These are phyloP conservation scores for Whalleya microplaca DNA, from an alignment of 2,329 filamentous ascomycete species.

Conservation along the genomic window DNA sequence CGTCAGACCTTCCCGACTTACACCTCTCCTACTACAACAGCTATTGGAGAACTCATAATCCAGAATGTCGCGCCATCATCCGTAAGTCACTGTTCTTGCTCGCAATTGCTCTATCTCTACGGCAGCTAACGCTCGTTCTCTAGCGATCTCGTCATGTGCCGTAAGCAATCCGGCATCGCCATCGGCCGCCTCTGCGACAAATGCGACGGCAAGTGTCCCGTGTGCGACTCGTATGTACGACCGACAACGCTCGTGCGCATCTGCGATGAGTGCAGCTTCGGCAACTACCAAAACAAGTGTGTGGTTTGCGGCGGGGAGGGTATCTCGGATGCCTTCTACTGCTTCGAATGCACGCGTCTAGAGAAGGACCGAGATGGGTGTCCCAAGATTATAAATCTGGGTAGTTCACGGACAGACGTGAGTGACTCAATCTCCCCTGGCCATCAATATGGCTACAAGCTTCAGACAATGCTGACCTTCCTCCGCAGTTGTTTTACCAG, in stretches of 20 bases:
- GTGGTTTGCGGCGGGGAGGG: slow-evolving; percentile 98
- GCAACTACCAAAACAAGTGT: slow-evolving; percentile 99
- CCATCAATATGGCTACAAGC: not conserved
- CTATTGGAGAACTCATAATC: not conserved
- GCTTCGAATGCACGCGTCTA: slow-evolving; percentile 95
- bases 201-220: slow-evolving; percentile 98
- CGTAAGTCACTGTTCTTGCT: slow-evolving; percentile 29
- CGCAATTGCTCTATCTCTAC: slow-evolving; percentile 15
- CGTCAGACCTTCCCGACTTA: slow-evolving; percentile 3
- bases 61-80: slow-evolving; percentile 39
- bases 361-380: slow-evolving; percentile 98
- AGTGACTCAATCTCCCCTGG: slow-evolving; percentile 33
- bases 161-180: slow-evolving; percentile 95
- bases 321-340: slow-evolving; percentile 98
- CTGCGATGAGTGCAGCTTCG: slow-evolving; percentile 99
- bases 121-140: slow-evolving; percentile 31
- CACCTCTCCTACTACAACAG: not conserved
- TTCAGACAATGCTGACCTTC: slow-evolving; percentile 18
- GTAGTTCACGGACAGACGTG: slow-evolving; percentile 92
- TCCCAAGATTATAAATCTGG: slow-evolving; percentile 98
- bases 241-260: slow-evolving; percentile 97
- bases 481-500: slow-evolving; percentile 62
- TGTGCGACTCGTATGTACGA: slow-evolving; percentile 98
- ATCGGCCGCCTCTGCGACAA: slow-evolving; percentile 99
- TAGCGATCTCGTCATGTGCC: slow-evolving; percentile 98